Evolutionary conservation across 768 basidiomycete genomes (phyloP), one percentile per base, ranked within the genome.

Genomic region (Boletales sp.): DNA sequence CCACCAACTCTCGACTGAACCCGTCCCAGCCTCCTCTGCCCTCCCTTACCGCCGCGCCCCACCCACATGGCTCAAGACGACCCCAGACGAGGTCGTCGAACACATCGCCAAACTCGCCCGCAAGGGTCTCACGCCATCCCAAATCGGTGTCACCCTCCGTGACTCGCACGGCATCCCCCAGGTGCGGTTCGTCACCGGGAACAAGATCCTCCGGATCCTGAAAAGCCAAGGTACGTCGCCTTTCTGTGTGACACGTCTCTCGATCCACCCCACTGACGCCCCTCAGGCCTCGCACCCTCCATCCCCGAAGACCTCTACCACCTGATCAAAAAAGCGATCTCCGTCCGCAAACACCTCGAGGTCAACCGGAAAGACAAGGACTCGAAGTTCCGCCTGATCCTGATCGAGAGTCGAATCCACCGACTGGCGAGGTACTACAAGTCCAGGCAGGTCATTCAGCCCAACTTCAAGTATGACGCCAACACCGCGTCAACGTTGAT

Each of bases 271-370:
- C n/a, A 28, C 25, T 28, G 14, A 15, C 44, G 41, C 41, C 31
- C 42, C 43, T 44, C 33, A 95, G 94, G 91, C 75, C 89, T 98
- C 76, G 94, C 86, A 71, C 94, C 95, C 66, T 81, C 85, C 74
- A 90, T 98, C 78, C 95, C 95, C 63, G 95, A 99, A 84, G 95
- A 96, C 82, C 88, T 97, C 56, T 96, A 92, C 88, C 87, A 93
- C 83, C 86, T 96, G 73, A 87, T 98, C 84, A 97, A 97, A 86
- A 99, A 97, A 86, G 95, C 95, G 72, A 94, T 99, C 67, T 81
- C 91, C 64, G 93, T 99, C 67, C 93, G 94, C 75, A 98, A 97
- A 81, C 95, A 98, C 75, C 83, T 99, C 62, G 92, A 96, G 74
- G 79, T 82, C 65, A 97, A 96, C 87, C 86, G 95, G 71, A 95